Evolutionary conservation across 495 filamentous ascomycete species (phyloP).

Genomic region (Tetracladium marchalianum): DNA sequence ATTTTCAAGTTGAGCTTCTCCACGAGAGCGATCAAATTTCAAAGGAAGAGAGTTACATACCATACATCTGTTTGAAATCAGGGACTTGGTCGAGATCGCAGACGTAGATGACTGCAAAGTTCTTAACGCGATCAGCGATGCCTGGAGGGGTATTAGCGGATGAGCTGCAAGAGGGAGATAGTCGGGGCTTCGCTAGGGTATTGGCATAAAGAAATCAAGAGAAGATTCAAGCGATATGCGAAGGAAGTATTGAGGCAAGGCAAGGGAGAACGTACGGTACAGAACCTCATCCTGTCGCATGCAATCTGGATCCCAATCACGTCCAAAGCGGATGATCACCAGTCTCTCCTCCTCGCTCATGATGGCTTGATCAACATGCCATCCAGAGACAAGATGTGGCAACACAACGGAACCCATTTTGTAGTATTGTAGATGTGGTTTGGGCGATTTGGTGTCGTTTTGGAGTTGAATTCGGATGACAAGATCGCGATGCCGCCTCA

Average conservation of each 20-base stretch:
- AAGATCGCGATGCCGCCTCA: no score
- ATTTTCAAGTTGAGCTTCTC: background rate
- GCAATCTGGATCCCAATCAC: conserved; percentile 66
- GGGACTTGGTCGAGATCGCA: conserved; percentile 95
- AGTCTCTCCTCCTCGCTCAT: conserved; percentile 88
- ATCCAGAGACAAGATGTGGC: conserved; percentile 84
- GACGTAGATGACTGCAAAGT: conserved; percentile 91
- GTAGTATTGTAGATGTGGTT: background rate
- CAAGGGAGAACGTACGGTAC: conserved; percentile 50
- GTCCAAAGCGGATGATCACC: conserved; percentile 90
- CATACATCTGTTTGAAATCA: conserved; percentile 95
- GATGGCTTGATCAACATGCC: conserved; percentile 95
- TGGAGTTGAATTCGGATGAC: no score
- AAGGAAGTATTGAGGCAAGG: background rate
- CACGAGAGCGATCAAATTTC: conserved; percentile 34
- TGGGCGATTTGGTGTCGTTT: no score
- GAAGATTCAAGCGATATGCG: background rate
- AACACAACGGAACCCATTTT: conserved; percentile 85
- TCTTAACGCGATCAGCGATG: conserved; percentile 78
- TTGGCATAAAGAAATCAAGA: conserved; percentile 7
- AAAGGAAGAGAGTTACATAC: conserved; percentile 42
- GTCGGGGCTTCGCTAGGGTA: background rate
- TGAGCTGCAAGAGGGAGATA: conserved; percentile 17
- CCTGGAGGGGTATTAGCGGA: conserved; percentile 14
- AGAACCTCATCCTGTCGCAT: conserved; percentile 94